phyloP scores from a whole-genome alignment of 495 filamentous ascomycete species.

The Aspergillus saccharolyticus region DNA sequence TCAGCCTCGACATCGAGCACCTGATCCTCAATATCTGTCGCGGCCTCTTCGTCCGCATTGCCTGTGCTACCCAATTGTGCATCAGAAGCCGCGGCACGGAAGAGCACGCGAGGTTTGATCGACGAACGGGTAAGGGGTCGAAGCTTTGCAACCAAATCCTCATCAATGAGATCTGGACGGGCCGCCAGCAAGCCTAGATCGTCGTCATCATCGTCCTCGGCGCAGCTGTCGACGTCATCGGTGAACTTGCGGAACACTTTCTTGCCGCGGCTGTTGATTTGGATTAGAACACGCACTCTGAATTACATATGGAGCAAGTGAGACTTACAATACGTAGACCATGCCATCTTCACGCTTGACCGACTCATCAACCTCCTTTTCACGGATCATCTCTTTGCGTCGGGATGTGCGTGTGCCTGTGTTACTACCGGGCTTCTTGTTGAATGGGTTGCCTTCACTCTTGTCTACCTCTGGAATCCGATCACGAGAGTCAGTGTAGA shows the following conservation, averaged over 20 bases:
- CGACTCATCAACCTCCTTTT: conserved; percentile 55
- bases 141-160: conserved; percentile 24
- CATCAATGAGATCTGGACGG: conserved; percentile 38
- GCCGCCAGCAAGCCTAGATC: conserved; percentile 40
- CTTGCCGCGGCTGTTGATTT: conserved; percentile 71
- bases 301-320: neutral
- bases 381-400: conserved; percentile 36
- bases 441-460: conserved; percentile 70
- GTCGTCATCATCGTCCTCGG: conserved; percentile 45
- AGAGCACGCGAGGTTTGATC: conserved; percentile 81
- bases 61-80: conserved; percentile 20
- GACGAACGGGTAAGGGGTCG: conserved; percentile 64
- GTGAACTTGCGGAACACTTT: conserved; percentile 63
- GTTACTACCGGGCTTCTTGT: conserved; percentile 41
- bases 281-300: conserved; percentile 21
- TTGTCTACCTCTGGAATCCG: conserved; percentile 68
- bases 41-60: conserved; percentile 50
- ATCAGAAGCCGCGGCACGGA: conserved; percentile 51
- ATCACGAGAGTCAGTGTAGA: conserved; percentile 88
- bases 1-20: conserved; percentile 30
- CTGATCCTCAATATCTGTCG: conserved; percentile 56
- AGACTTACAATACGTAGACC: conserved; percentile 80
- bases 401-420: conserved; percentile 34
- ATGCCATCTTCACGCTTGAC: conserved; percentile 70
- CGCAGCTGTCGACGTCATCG: conserved; percentile 42